Conservation (phyloP, 2,329 filamentous ascomycete species). For the Cladosporium sp. region DNA sequence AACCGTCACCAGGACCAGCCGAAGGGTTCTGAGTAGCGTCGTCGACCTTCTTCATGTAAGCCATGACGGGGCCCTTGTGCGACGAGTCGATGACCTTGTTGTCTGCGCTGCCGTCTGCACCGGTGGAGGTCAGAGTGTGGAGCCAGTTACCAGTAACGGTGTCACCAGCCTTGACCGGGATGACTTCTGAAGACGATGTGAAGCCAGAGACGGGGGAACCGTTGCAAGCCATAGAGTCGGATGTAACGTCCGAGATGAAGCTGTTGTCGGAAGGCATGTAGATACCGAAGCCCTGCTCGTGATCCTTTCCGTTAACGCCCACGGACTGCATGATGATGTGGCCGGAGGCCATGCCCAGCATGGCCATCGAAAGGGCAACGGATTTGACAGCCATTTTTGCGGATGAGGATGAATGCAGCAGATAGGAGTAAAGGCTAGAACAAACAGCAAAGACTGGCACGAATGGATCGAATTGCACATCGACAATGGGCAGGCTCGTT, state of each 20-base stretch:
- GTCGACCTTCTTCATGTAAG: slow-evolving; percentile 38
- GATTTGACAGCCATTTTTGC: background rate
- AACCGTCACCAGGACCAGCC: slow-evolving; percentile 29
- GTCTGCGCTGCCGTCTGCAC: background rate
- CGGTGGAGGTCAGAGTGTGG: background rate
- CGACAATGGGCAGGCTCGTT: background rate
- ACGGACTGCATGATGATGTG: slow-evolving; percentile 57
- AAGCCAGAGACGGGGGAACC: background rate
- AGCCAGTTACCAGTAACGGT: slow-evolving; percentile 9
- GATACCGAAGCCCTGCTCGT: slow-evolving; percentile 48
- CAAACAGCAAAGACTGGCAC: background rate
- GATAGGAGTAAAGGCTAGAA: background rate
- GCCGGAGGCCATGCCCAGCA: background rate
- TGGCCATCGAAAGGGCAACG: background rate
- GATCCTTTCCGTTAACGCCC: slow-evolving; percentile 47
- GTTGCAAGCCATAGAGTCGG: slow-evolving; percentile 31
- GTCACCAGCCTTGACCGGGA: background rate
- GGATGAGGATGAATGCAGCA: background rate
- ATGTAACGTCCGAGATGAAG: slow-evolving; percentile 52
- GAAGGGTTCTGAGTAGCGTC: slow-evolving; percentile 47
- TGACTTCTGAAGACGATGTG: background rate
- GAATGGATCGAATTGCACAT: background rate
- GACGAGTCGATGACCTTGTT: slow-evolving; percentile 10
- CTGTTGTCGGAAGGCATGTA: slow-evolving; percentile 51
- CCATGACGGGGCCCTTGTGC: slow-evolving; percentile 10